A percentile compares a stretch with the other conserved stretches of the same genome.
Conservation (phyloP, 2,329 filamentous ascomycete genomes). For the Phialophora verrucosa region DNA sequence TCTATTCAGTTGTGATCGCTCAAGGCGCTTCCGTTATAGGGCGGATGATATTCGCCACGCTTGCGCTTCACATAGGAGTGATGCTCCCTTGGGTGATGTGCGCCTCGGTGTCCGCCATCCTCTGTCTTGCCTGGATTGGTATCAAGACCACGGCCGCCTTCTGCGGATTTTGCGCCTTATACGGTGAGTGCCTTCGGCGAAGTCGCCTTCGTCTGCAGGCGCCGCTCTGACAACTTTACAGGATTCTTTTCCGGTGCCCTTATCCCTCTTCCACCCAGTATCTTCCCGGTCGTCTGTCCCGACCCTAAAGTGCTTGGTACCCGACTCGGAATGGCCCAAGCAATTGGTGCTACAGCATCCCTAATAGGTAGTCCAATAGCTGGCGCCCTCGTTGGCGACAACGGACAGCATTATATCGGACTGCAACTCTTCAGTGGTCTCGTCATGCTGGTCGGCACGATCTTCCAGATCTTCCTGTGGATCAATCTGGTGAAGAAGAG, state of each 20-base stretch:
- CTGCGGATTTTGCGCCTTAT: conserved; percentile 65
- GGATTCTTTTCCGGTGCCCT: conserved; percentile 65
- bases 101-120: conserved; percentile 46
- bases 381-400: conserved; percentile 51
- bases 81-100: conserved; percentile 62
- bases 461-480: conserved; percentile 42
- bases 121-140: conserved; percentile 61
- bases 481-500: conserved; percentile 34
- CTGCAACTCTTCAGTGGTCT: conserved; percentile 54
- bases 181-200: conserved; percentile 47
- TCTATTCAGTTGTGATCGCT: conserved; percentile 66
- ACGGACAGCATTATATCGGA: conserved; percentile 47
- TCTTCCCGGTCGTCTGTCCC: conserved; percentile 57
- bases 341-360: conserved; percentile 54
- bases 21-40: conserved; percentile 64
- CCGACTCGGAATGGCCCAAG: conserved; percentile 58
- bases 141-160: conserved; percentile 56
- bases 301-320: conserved; percentile 54
- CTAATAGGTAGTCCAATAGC: conserved; percentile 57
- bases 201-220: too few species aligned
- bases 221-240: background rate
- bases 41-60: conserved; percentile 59
- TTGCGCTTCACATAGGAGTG: conserved; percentile 62
- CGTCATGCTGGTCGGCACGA: conserved; percentile 48
- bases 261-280: conserved; percentile 67